phyloP scores from a whole-genome alignment of 805 yeast species.

The Spathaspora arborariae region DNA sequence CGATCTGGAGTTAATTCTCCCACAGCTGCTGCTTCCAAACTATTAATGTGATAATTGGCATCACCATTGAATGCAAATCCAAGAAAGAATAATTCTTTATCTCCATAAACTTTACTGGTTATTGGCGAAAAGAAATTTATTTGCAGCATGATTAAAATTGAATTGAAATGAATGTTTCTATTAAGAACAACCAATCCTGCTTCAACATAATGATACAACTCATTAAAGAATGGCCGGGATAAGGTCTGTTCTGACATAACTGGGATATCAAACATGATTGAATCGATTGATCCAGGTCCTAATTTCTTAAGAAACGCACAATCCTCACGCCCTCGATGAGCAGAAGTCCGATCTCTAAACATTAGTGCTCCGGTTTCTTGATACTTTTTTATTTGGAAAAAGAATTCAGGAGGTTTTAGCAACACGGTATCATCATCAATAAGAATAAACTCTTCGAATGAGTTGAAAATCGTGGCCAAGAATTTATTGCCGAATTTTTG shows the following conservation, averaged over 20 bases:
- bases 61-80: slow-evolving; percentile 25
- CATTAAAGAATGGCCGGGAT: slow-evolving; percentile 28
- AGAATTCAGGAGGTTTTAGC: slow-evolving; percentile 23
- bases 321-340: slow-evolving; percentile 24
- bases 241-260: slow-evolving; percentile 25
- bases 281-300: slow-evolving; percentile 32
- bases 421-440: slow-evolving; percentile 52
- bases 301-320: slow-evolving; percentile 43
- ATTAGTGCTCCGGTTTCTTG: slow-evolving; percentile 31
- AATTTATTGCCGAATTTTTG: slow-evolving; percentile 38
- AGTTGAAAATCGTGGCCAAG: slow-evolving; percentile 53
- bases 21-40: slow-evolving; percentile 20
- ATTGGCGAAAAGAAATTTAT: slow-evolving; percentile 22
- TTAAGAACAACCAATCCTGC: slow-evolving; percentile 41
- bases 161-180: slow-evolving; percentile 44
- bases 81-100: slow-evolving; percentile 27
- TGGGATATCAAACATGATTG: slow-evolving; percentile 23
- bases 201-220: slow-evolving; percentile 38
- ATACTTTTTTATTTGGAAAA: slow-evolving; percentile 27
- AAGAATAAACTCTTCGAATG: slow-evolving; percentile 52
- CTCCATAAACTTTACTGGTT: slow-evolving; percentile 21
- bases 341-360: slow-evolving; percentile 23
- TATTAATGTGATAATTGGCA: slow-evolving; percentile 22
- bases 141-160: slow-evolving; percentile 32
- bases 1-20: slow-evolving; percentile 28